phyloP scores from a whole-genome alignment of 768 basidiomycete species.

The Rubroboletus satanas region DNA sequence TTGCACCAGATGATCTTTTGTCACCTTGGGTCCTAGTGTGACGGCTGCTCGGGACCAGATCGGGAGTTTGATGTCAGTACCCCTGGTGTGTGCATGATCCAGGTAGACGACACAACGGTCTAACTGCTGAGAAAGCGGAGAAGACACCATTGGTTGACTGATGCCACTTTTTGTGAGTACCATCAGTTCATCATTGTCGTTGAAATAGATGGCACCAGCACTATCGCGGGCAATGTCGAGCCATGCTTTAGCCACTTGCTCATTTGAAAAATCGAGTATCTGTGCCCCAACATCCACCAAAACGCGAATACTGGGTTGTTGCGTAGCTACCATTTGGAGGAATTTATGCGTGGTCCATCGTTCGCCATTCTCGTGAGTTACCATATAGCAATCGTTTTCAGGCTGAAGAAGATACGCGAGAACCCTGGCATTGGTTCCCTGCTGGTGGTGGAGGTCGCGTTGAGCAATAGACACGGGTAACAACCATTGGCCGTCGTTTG shows the following conservation, averaged over 20 bases:
- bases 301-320: conserved; percentile 38
- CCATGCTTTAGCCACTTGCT: conserved; percentile 40
- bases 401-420: conserved; percentile 27
- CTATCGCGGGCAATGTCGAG: conserved; percentile 19
- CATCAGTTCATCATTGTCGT: conserved; percentile 26
- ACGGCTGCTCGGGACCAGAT: conserved; percentile 12
- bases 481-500: conserved; percentile 36
- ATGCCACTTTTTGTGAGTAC: conserved; percentile 23
- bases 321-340: conserved; percentile 28
- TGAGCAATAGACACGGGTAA: conserved; percentile 33
- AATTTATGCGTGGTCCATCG: background rate
- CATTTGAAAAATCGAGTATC: conserved; percentile 46
- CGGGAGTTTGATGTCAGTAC: conserved; percentile 37
- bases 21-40: conserved; percentile 29
- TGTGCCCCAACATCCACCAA: conserved; percentile 55
- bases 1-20: conserved; percentile 33
- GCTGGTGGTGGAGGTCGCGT: conserved; percentile 20
- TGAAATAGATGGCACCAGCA: conserved; percentile 27
- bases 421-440: conserved; percentile 41
- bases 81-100: conserved; percentile 37
- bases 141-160: conserved; percentile 21
- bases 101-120: conserved; percentile 34
- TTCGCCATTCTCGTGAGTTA: background rate
- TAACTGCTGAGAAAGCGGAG: conserved; percentile 26
- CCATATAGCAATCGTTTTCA: conserved; percentile 15